Base-by-base conservation (phyloP, 1,139 yeast species). In the Petasospora fabianii region DNA sequence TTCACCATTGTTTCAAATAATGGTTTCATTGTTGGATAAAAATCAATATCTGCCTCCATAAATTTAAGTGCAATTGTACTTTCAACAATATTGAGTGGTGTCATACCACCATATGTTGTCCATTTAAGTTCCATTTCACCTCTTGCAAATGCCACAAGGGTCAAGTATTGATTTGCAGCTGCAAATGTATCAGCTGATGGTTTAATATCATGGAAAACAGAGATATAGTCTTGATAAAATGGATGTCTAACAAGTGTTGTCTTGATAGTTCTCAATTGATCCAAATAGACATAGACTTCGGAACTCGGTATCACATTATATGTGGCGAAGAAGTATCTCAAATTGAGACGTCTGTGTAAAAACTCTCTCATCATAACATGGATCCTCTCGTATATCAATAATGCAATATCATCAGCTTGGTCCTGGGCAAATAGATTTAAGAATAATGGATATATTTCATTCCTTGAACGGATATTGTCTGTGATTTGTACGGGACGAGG, bases 371-470 rank as follows among this genome's bases (percentile, higher is more conserved):
- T 16, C 24, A 31, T 27, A 3, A n/a, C 8, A 18, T 36, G 35
- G 20, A 36, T 30, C 3, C 20, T 14, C 19, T 28, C 14, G n/a
- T 31, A 31, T 3, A 36, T 36, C 24, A 22, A n/a, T 24, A 31
- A 12, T 16, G 39, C 39, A 11, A 36, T 19, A 5, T 22, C 24
- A 21, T 36, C 35, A 4, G 39, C 39, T 14, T 36, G 18, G 11
- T 27, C 16, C 5, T 16, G 32, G 2, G 20, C 11, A 21, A 36
- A 36, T 3, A 31, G 20, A 29, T 36, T 22, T 15, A 36, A 14
- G 20, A 36, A 36, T 24, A 36, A 13, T 7, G 35, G 39, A n/a
- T 14, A 36, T 5, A 36, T 27, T 22, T 36, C 39, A 22, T 32
- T 31, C 20, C 24, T 5, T 6, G 7, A 4, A 3, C 39, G 27